phyloP scores from a whole-genome alignment of 2,329 filamentous ascomycete species.

The Diplodia mutila region DNA sequence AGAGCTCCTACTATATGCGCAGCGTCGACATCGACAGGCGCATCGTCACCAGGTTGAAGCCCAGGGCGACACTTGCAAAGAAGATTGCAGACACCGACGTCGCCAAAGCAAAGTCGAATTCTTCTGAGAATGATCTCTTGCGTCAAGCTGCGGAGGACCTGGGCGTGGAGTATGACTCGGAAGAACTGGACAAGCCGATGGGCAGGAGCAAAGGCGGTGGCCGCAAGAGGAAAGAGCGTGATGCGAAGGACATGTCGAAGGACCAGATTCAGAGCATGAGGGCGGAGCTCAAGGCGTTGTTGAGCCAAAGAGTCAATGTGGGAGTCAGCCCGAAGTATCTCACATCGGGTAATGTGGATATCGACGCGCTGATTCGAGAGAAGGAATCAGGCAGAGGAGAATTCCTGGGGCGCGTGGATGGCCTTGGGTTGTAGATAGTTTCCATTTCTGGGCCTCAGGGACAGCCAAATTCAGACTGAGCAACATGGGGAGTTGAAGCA shows the following conservation, averaged over 20 bases:
- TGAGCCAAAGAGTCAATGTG: constrained; percentile 77
- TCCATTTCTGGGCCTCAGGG: background rate
- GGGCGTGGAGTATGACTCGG: constrained; percentile 90
- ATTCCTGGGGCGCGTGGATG: constrained; percentile 64
- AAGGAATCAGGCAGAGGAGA: constrained; percentile 59
- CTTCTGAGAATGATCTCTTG: constrained; percentile 79
- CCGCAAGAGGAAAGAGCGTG: constrained; percentile 73
- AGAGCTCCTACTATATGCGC: constrained; percentile 68
- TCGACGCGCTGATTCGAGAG: constrained; percentile 69
- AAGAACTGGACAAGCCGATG: constrained; percentile 70
- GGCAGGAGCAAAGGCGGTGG: constrained; percentile 70
- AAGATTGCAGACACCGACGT: constrained; percentile 79
- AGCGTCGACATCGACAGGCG: constrained; percentile 83
- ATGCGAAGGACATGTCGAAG: constrained; percentile 70
- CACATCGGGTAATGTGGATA: constrained; percentile 80
- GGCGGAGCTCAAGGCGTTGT: constrained; percentile 71
- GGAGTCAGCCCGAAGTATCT: constrained; percentile 88
- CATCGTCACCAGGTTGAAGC: constrained; percentile 74
- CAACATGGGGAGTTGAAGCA: background rate
- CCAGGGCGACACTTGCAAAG: constrained; percentile 80
- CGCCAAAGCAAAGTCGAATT: constrained; percentile 83
- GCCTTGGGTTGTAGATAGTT: constrained; percentile 44
- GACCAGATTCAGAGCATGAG: constrained; percentile 71
- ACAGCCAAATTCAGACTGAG: background rate
- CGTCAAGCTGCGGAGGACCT: constrained; percentile 85